Evolutionary conservation across 352 stramenopile genomes (phyloP).

Genomic region (Pythium utonaiense): DNA sequence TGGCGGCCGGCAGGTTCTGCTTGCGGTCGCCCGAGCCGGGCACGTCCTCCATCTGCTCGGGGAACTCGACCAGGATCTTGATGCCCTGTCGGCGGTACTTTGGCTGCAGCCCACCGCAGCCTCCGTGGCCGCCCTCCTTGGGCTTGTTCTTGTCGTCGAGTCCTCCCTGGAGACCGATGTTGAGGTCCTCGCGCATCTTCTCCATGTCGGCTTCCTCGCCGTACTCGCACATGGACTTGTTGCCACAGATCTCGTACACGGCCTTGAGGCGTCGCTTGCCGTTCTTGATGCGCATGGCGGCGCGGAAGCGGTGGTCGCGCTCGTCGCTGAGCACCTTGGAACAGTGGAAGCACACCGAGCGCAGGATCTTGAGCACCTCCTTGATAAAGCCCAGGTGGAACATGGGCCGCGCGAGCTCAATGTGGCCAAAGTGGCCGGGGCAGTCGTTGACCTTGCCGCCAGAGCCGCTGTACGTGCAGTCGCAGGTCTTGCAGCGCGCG

Average conservation of each 20-base stretch:
- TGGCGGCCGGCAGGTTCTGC: constrained; percentile 94
- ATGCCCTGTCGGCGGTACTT: constrained; percentile 96
- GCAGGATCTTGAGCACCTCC: constrained; percentile 91
- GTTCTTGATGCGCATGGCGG: constrained; percentile 86
- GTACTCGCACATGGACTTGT: constrained; percentile 88
- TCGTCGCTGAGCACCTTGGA: constrained; percentile 94
- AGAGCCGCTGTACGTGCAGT: constrained; percentile 90
- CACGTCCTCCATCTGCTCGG: constrained; percentile 93
- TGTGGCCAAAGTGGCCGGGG: constrained; percentile 99
- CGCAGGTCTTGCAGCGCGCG: constrained; percentile 89
- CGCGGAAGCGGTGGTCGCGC: constrained; percentile 71
- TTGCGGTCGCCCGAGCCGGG: constrained; percentile 94
- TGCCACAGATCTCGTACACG: constrained; percentile 93
- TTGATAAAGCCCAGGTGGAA: constrained; percentile 99
- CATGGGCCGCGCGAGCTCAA: constrained; percentile 95
- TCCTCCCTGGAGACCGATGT: constrained; percentile 80
- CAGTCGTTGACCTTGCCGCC: constrained; percentile 95
- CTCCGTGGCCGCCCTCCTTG: constrained; percentile 77
- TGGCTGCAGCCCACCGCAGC: constrained; percentile 85
- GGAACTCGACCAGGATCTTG: constrained; percentile 94
- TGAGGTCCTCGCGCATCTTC: constrained; percentile 86
- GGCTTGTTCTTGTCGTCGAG: constrained; percentile 81
- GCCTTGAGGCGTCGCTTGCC: constrained; percentile 90
- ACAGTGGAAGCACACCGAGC: constrained; percentile 97
- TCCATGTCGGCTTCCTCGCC: constrained; percentile 84